Conservation (phyloP, 2,329 filamentous ascomycete species). For the Colletotrichum sublineola region DNA sequence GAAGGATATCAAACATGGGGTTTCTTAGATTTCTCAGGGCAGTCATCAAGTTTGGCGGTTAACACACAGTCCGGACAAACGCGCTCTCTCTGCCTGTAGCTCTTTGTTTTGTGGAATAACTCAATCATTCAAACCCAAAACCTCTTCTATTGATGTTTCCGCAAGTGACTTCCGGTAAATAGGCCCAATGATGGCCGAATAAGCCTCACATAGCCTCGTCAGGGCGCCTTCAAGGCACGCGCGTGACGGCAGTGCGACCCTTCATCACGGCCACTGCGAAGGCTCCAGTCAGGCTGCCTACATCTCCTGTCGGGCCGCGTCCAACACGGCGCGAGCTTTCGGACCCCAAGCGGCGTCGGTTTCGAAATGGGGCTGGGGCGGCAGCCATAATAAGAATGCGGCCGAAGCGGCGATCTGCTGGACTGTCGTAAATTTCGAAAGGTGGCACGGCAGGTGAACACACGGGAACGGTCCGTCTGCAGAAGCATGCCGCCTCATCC, state of each 20-base stretch:
- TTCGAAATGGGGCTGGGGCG: constrained; percentile 33
- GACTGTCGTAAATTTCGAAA: constrained; percentile 22
- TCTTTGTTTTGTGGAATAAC: constrained; percentile 18
- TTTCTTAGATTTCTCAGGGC: constrained; percentile 25
- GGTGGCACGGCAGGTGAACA: constrained; percentile 29
- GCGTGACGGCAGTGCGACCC: background rate
- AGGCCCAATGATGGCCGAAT: background rate
- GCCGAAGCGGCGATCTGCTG: constrained; percentile 1
- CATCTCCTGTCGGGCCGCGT: constrained; percentile 25
- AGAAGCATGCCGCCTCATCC: constrained; percentile 22
- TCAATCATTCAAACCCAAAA: constrained; percentile 26
- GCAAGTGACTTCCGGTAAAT: background rate
- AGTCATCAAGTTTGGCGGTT: constrained; percentile 3
- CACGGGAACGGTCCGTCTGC: constrained; percentile 33
- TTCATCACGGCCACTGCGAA: background rate
- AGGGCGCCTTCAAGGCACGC: background rate
- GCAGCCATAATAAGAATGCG: background rate
- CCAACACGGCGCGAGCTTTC: constrained; percentile 1
- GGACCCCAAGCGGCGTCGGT: constrained; percentile 19
- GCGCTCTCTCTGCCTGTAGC: constrained; percentile 9
- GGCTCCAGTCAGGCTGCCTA: constrained; percentile 3
- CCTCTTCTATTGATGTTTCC: background rate
- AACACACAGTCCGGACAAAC: background rate
- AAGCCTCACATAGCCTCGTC: background rate
- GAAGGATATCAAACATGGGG: constrained; percentile 16